Evolutionary conservation across 169 alveolate genomes (phyloP).

Genomic region (Plasmodium gallinaceum): DNA sequence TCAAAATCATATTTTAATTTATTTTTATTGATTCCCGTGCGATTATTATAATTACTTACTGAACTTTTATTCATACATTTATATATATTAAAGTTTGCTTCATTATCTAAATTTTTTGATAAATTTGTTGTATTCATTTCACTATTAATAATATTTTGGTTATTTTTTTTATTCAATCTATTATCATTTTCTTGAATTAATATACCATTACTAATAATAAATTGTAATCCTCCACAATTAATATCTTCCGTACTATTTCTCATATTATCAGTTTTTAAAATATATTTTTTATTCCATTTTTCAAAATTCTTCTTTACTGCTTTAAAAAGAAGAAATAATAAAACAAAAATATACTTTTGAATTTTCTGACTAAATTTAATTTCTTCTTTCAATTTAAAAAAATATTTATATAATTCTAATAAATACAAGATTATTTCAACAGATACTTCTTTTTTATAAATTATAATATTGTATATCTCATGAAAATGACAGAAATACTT

Average conservation of each 20-base stretch:
- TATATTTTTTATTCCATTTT: not conserved
- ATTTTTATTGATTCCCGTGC: not conserved
- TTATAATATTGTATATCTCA: conserved; percentile 26
- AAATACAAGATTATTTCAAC: conserved; percentile 10
- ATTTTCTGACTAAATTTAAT: not conserved
- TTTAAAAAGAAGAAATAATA: conserved; percentile 26
- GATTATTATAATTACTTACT: not conserved
- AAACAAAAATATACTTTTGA: conserved; percentile 27
- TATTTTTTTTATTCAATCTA: too few species aligned
- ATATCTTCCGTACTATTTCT: too few species aligned
- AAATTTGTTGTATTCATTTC: too few species aligned
- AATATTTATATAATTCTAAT: conserved; percentile 33
- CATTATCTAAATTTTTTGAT: too few species aligned
- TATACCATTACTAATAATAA: not conserved
- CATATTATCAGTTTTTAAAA: not conserved
- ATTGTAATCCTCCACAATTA: not conserved
- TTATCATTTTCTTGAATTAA: not conserved
- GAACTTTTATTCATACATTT: too few species aligned
- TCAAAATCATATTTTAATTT: not conserved
- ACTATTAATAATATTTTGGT: too few species aligned
- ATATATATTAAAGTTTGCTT: too few species aligned
- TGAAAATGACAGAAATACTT: not conserved
- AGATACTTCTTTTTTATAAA: conserved; percentile 11
- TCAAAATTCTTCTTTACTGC: conserved; percentile 19
- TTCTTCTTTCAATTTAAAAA: conserved; percentile 11